phyloP scores from a whole-genome alignment of 768 basidiomycete genomes.

The Russula olivacea region DNA sequence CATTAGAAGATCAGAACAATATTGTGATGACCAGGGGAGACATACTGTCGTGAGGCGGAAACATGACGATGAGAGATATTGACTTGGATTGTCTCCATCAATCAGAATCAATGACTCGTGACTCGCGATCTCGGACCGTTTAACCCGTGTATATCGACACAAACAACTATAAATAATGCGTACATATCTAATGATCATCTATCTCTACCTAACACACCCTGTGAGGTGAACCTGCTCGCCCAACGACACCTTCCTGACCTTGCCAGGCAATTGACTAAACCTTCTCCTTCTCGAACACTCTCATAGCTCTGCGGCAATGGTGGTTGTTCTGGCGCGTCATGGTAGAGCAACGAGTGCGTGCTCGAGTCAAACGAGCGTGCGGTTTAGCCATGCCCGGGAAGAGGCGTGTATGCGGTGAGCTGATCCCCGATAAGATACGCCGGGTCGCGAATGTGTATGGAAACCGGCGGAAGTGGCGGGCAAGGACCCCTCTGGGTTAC shows the following conservation, averaged over 20 bases:
- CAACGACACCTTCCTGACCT: slow-evolving; percentile 5
- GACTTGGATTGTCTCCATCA: neutral
- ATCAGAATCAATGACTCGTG: neutral
- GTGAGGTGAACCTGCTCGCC: slow-evolving; percentile 7
- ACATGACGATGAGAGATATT: slow-evolving; percentile 26
- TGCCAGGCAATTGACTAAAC: slow-evolving; percentile 3
- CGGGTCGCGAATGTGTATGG: slow-evolving; percentile 1
- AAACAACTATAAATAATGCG: slow-evolving; percentile 18
- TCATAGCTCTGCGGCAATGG: slow-evolving; percentile 3
- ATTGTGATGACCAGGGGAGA: slow-evolving; percentile 17
- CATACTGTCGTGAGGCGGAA: slow-evolving; percentile 68
- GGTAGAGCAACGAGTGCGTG: neutral
- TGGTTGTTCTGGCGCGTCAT: neutral
- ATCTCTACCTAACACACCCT: neutral
- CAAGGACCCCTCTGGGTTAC: neutral
- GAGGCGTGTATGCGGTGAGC: slow-evolving; percentile 1
- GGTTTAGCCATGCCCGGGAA: slow-evolving; percentile 1
- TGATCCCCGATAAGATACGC: slow-evolving; percentile 3
- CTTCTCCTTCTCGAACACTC: slow-evolving; percentile 6
- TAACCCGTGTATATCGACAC: neutral
- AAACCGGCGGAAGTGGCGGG: slow-evolving; percentile 7
- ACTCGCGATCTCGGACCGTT: slow-evolving; percentile 12
- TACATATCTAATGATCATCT: neutral
- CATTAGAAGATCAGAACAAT: slow-evolving; percentile 11
- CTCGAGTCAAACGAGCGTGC: slow-evolving; percentile 1